These are phyloP conservation scores for Eucalyptus erythrocorys DNA, from an alignment of 345 rosid genomes.

Conservation along the genomic window DNA sequence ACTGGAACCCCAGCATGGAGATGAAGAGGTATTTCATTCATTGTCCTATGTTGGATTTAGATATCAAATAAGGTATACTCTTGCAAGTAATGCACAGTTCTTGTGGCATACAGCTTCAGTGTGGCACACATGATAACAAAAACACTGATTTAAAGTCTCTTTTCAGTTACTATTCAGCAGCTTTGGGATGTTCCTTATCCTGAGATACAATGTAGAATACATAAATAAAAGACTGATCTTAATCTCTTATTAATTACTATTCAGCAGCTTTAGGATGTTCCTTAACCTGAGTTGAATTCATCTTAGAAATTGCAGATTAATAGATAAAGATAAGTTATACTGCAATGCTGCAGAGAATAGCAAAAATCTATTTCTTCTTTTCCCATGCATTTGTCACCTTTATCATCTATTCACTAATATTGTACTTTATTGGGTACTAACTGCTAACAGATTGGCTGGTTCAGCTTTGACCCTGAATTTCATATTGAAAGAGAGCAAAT, in stretches of 20 bases:
- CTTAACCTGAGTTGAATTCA: background rate
- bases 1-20: slow-evolving; percentile 93
- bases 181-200: background rate
- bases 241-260: background rate
- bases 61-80: background rate
- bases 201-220: background rate
- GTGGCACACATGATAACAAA: background rate
- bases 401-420: background rate
- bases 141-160: background rate
- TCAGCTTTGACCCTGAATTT: slow-evolving; percentile 86
- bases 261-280: background rate
- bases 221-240: background rate
- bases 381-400: background rate
- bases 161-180: background rate
- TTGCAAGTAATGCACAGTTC: background rate
- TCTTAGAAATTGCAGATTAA: background rate
- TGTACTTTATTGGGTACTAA: background rate
- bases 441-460: slow-evolving; percentile 73
- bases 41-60: background rate
- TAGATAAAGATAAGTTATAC: background rate
- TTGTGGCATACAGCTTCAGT: background rate
- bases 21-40: slow-evolving; percentile 54
- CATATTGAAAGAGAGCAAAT: slow-evolving; percentile 91
- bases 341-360: background rate
- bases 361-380: background rate